Conservation (phyloP, 192 early-diverging fungal genomes). For the Coemansia sp. region DNA sequence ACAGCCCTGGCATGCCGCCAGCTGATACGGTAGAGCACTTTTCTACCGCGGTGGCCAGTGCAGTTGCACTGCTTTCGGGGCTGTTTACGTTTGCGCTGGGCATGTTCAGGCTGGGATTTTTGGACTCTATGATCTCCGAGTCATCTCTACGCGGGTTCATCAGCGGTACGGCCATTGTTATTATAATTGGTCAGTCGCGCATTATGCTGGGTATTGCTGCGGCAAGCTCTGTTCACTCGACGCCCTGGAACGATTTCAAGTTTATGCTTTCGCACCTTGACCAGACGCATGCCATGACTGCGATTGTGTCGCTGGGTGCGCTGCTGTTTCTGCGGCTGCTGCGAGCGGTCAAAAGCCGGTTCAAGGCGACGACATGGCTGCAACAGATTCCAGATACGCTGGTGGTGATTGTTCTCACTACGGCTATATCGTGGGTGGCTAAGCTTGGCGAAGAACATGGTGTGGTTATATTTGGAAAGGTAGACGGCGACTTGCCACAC, state of each 20-base stretch:
- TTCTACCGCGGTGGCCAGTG: conserved; percentile 56
- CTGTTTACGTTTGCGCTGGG: conserved; percentile 90
- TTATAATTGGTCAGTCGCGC: conserved; percentile 85
- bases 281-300: conserved; percentile 68
- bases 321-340: conserved; percentile 68
- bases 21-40: conserved; percentile 57
- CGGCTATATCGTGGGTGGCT: conserved; percentile 65
- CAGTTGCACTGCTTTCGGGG: conserved; percentile 88
- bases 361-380: conserved; percentile 53
- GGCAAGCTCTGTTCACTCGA: conserved; percentile 64
- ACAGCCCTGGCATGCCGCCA: conserved; percentile 50
- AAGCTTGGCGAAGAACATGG: conserved; percentile 57
- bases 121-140: conserved; percentile 93
- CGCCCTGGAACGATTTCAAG: conserved; percentile 75
- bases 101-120: conserved; percentile 95
- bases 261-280: conserved; percentile 66
- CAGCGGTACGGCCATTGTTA: conserved; percentile 87
- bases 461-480: conserved; percentile 75
- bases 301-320: conserved; percentile 67
- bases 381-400: conserved; percentile 91
- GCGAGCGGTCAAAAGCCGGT: conserved; percentile 41
- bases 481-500: conserved; percentile 60
- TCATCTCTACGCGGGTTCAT: conserved; percentile 95
- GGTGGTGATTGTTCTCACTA: conserved; percentile 76
- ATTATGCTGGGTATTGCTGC: conserved; percentile 67